Conservation (phyloP, 495 filamentous ascomycete genomes). For the Aspergillus ellipticus region DNA sequence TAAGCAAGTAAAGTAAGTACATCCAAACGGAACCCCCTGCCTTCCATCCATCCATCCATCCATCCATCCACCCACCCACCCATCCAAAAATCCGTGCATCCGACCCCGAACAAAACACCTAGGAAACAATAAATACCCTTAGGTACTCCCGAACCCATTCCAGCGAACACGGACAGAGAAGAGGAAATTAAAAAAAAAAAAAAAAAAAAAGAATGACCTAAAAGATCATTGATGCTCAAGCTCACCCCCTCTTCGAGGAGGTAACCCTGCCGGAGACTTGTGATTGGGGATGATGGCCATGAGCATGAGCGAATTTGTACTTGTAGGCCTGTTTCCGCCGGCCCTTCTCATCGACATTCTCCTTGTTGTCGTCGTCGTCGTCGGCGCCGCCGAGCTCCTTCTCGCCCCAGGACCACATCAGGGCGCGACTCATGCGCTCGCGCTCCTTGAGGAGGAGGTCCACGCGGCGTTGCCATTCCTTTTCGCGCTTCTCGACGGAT, state of each 20-base stretch:
- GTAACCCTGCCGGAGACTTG: not conserved
- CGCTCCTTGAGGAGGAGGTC: constrained; percentile 55
- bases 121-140: not conserved
- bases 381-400: constrained; percentile 37
- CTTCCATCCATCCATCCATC: not conserved
- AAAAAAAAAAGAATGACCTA: not conserved
- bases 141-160: not conserved
- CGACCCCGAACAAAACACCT: not conserved
- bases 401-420: constrained; percentile 49
- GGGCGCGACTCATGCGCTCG: constrained; percentile 49
- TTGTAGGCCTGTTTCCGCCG: constrained; percentile 41
- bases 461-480: constrained; percentile 48
- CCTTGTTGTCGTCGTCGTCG: constrained; percentile 20
- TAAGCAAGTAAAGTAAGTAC: too few species aligned
- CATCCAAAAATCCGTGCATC: not conserved
- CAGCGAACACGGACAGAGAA: not conserved
- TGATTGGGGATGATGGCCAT: not conserved
- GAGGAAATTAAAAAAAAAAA: constrained; percentile 3
- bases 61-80: not conserved
- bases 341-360: constrained; percentile 21
- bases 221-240: too few species aligned
- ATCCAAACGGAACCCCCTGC: too few species aligned
- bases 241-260: constrained; percentile 6
- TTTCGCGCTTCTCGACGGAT: constrained; percentile 46
- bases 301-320: constrained; percentile 37